A percentile compares a stretch with the other conserved stretches of the same genome.
phyloP scores from a whole-genome alignment of 2,329 filamentous ascomycete genomes.

The Monosporascus sp. region DNA sequence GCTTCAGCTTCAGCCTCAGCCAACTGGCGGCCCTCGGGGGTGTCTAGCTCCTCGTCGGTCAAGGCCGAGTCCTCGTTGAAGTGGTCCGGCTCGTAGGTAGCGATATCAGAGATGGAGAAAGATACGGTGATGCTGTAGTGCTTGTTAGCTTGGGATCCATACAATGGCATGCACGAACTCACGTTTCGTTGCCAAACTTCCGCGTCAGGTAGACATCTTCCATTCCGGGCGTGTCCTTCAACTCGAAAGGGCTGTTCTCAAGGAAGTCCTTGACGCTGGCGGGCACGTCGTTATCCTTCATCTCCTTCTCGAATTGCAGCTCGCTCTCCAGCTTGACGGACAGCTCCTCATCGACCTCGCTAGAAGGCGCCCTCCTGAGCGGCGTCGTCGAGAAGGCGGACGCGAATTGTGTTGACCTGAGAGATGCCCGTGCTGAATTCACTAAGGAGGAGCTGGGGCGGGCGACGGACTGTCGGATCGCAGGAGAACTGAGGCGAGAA shows the following conservation, averaged over 20 bases:
- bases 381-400: constrained; percentile 46
- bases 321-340: constrained; percentile 81
- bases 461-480: constrained; percentile 44
- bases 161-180: constrained; percentile 29
- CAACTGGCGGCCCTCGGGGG: constrained; percentile 49
- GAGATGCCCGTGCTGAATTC: constrained; percentile 38
- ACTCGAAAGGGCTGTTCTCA: constrained; percentile 76
- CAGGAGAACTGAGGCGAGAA: constrained; percentile 48
- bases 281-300: constrained; percentile 66
- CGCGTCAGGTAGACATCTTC: constrained; percentile 84
- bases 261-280: constrained; percentile 82
- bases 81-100: constrained; percentile 56
- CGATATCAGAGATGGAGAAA: constrained; percentile 80
- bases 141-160: constrained; percentile 15
- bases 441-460: constrained; percentile 43
- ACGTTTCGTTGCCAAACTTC: constrained; percentile 85
- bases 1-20: constrained; percentile 53
- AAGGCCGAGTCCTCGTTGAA: constrained; percentile 51
- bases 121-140: constrained; percentile 63
- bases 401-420: constrained; percentile 32
- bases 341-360: constrained; percentile 70
- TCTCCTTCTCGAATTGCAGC: constrained; percentile 76
- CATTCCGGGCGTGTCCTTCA: constrained; percentile 74
- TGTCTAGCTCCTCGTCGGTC: constrained; percentile 48
- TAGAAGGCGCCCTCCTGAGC: constrained; percentile 34